Percentiles rank a stretch among this genome's conserved stretches.
Conservation (phyloP, 2,329 filamentous ascomycete genomes). For the Cordyceps cicadae region DNA sequence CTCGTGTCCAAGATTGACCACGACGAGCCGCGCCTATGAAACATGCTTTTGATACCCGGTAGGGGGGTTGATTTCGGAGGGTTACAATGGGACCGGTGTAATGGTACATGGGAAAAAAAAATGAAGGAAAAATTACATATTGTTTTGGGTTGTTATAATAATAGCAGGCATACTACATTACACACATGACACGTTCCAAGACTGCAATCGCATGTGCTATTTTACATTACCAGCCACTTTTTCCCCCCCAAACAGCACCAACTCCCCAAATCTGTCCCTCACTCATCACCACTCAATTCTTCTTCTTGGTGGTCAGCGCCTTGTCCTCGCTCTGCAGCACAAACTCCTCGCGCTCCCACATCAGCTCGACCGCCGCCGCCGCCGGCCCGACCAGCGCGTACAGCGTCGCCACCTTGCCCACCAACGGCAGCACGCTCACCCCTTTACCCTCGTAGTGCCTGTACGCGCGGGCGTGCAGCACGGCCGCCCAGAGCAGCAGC, state of each 20-base stretch:
- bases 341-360: conserved; percentile 18
- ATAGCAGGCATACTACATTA: conserved; percentile 1
- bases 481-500: conserved; percentile 15
- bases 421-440: not conserved
- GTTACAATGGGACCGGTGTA: not conserved
- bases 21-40: conserved; percentile 7
- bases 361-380: conserved; percentile 15
- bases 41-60: conserved; percentile 4
- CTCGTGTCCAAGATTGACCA: conserved; percentile 40
- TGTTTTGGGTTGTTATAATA: not conserved
- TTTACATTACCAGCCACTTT: not conserved
- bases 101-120: not conserved
- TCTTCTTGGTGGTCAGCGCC: conserved; percentile 2
- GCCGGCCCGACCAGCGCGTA: conserved; percentile 13
- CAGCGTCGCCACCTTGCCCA: conserved; percentile 9
- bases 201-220: not conserved
- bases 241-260: too few relatives aligned
- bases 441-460: conserved; percentile 2
- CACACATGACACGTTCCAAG: not conserved
- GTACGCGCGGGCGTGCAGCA: conserved; percentile 12
- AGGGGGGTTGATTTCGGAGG: not conserved
- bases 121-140: not conserved
- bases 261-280: too few relatives aligned
- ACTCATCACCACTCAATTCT: too few relatives aligned
- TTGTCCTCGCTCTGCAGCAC: conserved; percentile 11